Base-by-base conservation (phyloP, 345 rosid genomes). In the Ricinus communis region DNA sequence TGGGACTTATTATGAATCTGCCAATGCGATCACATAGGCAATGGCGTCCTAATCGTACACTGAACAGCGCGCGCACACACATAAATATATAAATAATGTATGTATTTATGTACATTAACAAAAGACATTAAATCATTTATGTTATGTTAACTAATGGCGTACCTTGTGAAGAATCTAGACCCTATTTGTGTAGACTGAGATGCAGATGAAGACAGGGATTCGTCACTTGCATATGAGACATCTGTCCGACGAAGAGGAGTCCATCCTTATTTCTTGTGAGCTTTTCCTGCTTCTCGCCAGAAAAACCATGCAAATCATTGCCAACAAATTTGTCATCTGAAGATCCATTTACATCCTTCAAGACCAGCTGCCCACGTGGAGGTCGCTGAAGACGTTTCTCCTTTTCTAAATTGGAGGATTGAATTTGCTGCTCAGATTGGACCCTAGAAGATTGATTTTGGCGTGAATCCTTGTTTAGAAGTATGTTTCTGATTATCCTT, bases 191-290 rank as follows among this genome's bases (percentile, higher is more conserved):
- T 30, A 53, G 77, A 56, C 40, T 64, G 81, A 38, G 74, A 55
- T 33, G 74, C 58, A 62, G 80, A 80, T 22, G 81, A 76, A 30
- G 81, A 62, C 4, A 45, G 50, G 22, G 72, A 75, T 72, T 87
- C 90, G 69, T 86, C 91, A 85, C 85, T 79, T 64, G 81, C 80
- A 76, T 65, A 83, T 21, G 85, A 79, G 71, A 83, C 91, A 79
- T 86, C 88, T 21, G 85, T 80, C 71, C 80, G 84, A 25, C 79
- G 85, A 77, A 88, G 85, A 66, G 91, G 88, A 76, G 91, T 77
- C 97, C 94, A 66, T 89, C 97, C 82, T 75, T 88, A 78, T 86
- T 85, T 80, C 87, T 80, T 49, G 76, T 47, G 40, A 84, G 85
- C 68, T 77, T 86, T 81, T 84, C 93, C 30, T 53, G 79, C 75